phyloP scores from a whole-genome alignment of 1,284 basidiomycete species.

The Pseudozyma hubeiensis region DNA sequence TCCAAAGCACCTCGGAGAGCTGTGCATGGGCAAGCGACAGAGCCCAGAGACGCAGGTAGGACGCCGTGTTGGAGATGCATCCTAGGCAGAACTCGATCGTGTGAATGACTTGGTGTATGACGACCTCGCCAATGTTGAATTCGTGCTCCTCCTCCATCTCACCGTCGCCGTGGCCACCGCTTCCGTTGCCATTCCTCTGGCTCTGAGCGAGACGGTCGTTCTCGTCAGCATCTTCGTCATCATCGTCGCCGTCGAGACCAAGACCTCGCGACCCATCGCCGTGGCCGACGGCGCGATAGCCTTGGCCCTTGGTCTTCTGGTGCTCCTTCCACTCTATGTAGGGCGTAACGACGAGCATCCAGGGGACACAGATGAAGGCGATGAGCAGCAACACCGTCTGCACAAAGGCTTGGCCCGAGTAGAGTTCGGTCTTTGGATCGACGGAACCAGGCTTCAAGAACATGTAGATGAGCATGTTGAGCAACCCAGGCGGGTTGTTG shows the following conservation, averaged over 20 bases:
- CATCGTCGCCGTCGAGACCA: conserved; percentile 38
- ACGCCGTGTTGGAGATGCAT: conserved; percentile 99
- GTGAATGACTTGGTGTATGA: conserved; percentile 91
- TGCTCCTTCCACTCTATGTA: conserved; percentile 92
- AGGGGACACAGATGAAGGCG: conserved; percentile 90
- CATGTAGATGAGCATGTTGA: conserved; percentile 71
- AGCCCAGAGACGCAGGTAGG: conserved; percentile 98
- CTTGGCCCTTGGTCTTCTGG: conserved; percentile 83
- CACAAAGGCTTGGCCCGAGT: conserved; percentile 85
- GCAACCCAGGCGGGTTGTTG: conserved; percentile 82
- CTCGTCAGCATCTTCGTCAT: conserved; percentile 71
- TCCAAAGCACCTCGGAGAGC: conserved; percentile 83
- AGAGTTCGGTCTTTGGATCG: conserved; percentile 79
- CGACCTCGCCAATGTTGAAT: conserved; percentile 89
- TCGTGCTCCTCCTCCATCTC: conserved; percentile 74
- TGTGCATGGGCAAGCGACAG: conserved; percentile 97
- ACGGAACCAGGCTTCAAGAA: conserved; percentile 71
- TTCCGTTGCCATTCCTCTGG: conserved; percentile 76
- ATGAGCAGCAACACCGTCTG: conserved; percentile 84
- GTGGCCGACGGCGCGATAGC: conserved; percentile 76
- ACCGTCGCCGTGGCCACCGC: conserved; percentile 76
- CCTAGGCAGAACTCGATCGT: conserved; percentile 89
- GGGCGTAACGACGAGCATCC: conserved; percentile 94
- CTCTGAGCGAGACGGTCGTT: conserved; percentile 66
- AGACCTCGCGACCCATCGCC: conserved; percentile 49